Evolutionary conservation across 176 grass and related monocot genomes (phyloP), one percentile per base, ranked within the genome.

Genomic region (Phoenix dactylifera): DNA sequence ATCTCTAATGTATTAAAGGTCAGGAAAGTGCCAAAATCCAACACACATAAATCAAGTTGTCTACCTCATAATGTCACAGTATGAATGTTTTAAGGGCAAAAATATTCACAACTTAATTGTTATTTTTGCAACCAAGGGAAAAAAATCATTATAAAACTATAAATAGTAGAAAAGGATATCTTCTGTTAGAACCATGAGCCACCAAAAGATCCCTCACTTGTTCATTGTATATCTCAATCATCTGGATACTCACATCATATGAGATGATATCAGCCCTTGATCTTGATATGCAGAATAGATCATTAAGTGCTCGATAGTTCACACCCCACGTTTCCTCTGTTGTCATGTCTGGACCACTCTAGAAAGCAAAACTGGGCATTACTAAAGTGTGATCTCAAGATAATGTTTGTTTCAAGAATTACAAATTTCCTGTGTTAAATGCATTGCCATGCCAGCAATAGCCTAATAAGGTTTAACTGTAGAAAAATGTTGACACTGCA

Each of bases 151-250:
- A 44, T 14, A 12, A 30, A 12, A 44, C 35, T 44, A 9, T 44
- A 44, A 14, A 44, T 44, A 3, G 35, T 44, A 44, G 35, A 44
- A 75, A 88, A 95, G 89, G 89, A 95, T 89, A 95, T 95, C 75
- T 76, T 85, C 63, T 95, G 49, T 74, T 81, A 63, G 68, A 64
- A 49, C 89, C 85, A 6, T 95, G 78, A 4, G 50, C 26, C 72
- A 85, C 83, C 62, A 95, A 28, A 29, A 95, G 79, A 85, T 95
- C 89, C 62, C 84, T 82, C 75, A 95, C 85, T 89, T 95, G 89
- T 50, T 95, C 89, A 74, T 95, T 95, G 68, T 95, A 95, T 60
- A 95, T 95, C 73, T 95, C 89, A 67, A 95, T 82, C 89, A 95
- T 95, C 64, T 89, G 89, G 61, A 95, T 74, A 22, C 60, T 85